phyloP scores from a whole-genome alignment of 2,329 filamentous ascomycete genomes.

The Achaetomium macrosporum region DNA sequence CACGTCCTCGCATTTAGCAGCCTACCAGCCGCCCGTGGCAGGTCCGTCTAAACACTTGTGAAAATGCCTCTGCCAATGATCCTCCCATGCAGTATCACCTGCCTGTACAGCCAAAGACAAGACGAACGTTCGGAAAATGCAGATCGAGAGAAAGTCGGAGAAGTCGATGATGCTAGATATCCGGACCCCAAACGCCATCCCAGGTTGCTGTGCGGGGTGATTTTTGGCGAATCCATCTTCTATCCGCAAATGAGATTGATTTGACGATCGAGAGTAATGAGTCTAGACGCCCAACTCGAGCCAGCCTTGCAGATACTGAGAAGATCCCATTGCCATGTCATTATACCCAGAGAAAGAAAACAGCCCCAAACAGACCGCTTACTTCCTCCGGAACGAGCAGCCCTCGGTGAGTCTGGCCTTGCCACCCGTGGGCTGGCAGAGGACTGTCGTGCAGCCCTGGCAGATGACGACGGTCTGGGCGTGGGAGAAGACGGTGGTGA shows the following conservation, averaged over 20 bases:
- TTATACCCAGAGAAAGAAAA: slow-evolving; percentile 40
- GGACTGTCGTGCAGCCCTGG: slow-evolving; percentile 98
- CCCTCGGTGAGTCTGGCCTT: slow-evolving; percentile 99
- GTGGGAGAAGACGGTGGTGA: slow-evolving; percentile 99
- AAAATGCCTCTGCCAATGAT: slow-evolving; percentile 54
- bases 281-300: slow-evolving; percentile 31
- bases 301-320: slow-evolving; percentile 52
- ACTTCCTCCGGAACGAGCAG: slow-evolving; percentile 99
- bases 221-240: slow-evolving; percentile 62
- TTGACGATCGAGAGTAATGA: slow-evolving; percentile 34
- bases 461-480: slow-evolving; percentile 99
- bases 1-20: slow-evolving; percentile 53
- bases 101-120: slow-evolving; percentile 34
- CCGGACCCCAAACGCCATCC: slow-evolving; percentile 71
- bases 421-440: slow-evolving; percentile 98
- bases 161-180: slow-evolving; percentile 66
- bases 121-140: slow-evolving; percentile 38
- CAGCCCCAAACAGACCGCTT: slow-evolving; percentile 50
- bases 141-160: slow-evolving; percentile 37
- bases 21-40: slow-evolving; percentile 27
- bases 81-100: slow-evolving; percentile 47
- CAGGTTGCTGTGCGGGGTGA: slow-evolving; percentile 42
- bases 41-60: slow-evolving; percentile 46
- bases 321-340: slow-evolving; percentile 49
- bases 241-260: slow-evolving; percentile 56